Conservation (phyloP, 306 rosid species). For the Biancaea sappan region DNA sequence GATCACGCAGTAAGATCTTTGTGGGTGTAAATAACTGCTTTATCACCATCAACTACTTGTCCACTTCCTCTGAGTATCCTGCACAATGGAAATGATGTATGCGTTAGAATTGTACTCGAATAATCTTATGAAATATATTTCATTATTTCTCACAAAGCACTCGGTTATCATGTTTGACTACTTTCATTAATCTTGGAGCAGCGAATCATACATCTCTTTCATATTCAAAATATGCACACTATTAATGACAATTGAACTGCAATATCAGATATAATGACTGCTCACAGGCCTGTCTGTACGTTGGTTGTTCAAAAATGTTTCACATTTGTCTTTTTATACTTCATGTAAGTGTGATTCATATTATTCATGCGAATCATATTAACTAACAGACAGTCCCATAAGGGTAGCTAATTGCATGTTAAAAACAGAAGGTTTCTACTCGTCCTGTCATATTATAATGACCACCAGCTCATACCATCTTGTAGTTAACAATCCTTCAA, state of each 20-base stretch:
- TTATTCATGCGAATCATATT: slow-evolving; percentile 13
- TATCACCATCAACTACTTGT: slow-evolving; percentile 87
- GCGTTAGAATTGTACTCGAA: neutral
- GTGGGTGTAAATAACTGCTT: slow-evolving; percentile 66
- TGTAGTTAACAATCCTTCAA: slow-evolving; percentile 92
- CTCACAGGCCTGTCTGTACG: neutral
- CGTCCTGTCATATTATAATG: slow-evolving; percentile 17
- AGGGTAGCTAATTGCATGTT: neutral
- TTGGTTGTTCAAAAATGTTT: neutral
- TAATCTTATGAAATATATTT: slow-evolving; percentile 3
- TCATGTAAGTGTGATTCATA: neutral
- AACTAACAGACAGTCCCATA: neutral
- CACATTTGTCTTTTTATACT: neutral
- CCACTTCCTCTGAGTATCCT: slow-evolving; percentile 96
- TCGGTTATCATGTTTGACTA: neutral
- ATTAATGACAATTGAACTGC: neutral
- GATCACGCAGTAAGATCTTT: slow-evolving; percentile 62
- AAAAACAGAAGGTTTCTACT: slow-evolving; percentile 2
- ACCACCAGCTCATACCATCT: slow-evolving; percentile 67
- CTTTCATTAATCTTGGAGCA: slow-evolving; percentile 1
- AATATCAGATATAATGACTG: slow-evolving; percentile 4
- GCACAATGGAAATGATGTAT: slow-evolving; percentile 33
- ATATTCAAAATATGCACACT: neutral
- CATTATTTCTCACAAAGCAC: neutral
- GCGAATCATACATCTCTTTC: neutral